Base-by-base conservation (phyloP, 768 basidiomycete genomes). In the Boletus insuetus region DNA sequence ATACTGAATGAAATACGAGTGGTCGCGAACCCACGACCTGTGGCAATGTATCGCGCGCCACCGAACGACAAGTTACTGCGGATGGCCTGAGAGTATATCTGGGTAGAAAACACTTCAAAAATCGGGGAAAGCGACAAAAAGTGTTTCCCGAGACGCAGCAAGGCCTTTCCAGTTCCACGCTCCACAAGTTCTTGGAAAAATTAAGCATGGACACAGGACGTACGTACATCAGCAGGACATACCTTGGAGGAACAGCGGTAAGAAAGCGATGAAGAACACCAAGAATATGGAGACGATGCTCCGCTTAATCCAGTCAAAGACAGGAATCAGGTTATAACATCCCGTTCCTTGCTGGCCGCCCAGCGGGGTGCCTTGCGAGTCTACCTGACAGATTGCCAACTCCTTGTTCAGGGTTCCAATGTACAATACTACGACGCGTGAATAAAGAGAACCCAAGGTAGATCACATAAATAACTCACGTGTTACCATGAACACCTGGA, bases 71-170 rank as follows among this genome's bases (percentile, higher is more conserved):
- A 77, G 77, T 99, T 97, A 76, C 89, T 96, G 63, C 97, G 79
- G 70, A 98, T 96, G 55, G 97, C 89, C 70, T 98, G 91, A 59
- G 93, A 92, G 75, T 98, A 97, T 61, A 99, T 98, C 74, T 97
- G 95, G 1, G 96, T 99, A 35, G 93, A 95, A 77, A 98, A 99
- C 59, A 99, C 95, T 72, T 99, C 97, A 73, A 99, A 99, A 53
- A 98, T 82, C 14, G 97, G 97, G 43, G 97, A 98, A 50, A 98
- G 77, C 24, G 97, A 99, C 56, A 96, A 72, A 82, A 99, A 98
- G 72, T 99, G 97, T 71, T 98, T 98, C 56, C 82, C 90, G 19
- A 99, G 83, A 64, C 97, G 95, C 46, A 98, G 83, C 48, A 98
- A 74, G 3, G 97, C 97, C 66, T 91, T 93, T 55, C 94, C 93